Base-by-base conservation (phyloP, 1,284 basidiomycete species). In the Tremellales sp. region DNA sequence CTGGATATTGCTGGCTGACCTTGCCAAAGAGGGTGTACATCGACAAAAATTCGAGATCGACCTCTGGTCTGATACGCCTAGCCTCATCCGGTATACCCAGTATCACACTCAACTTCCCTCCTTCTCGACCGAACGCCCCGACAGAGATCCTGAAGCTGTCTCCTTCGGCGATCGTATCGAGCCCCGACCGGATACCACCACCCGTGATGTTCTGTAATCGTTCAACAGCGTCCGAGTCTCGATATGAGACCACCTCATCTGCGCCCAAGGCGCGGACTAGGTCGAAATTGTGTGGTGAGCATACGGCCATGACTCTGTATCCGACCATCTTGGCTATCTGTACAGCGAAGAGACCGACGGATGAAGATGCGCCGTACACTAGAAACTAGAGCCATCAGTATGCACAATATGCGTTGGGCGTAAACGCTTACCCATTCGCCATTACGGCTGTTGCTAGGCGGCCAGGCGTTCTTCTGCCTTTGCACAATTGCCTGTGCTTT, bases 281-380 rank as follows among this genome's bases (percentile, higher is more conserved):
- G 10, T 72, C 73, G 48, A 61, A 68, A 57, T 78, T 76, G 43
- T 66, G 66, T 6, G 74, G 69, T 5, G 75, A 76, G 35, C 73
- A 65, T 13, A 74, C 73, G 1, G 75, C 65, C 40, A 75, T 64
- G 40, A 79, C 76, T 43, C 69, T 70, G 65, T 75, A 76, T 6
- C 78, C 78, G 0, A 75, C 57, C 6, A 69, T 49, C 54, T 74
- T 74, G 36, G 75, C 75, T 40, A 79, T 65, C 56, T 78, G 77
- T 33, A 79, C 57, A 3, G 75, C 74, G 59, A 72, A 79, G 39
- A 76, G 61, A 1, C 78, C 78, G 35, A 78, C 75, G 8, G 73
- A 64, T 4, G 74, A 71, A 12, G 76, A 67, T 8, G 76, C 78
- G 35, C 74, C 74, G 71, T 77, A 79, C 41, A 79, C 61, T 31